phyloP scores from a whole-genome alignment of 1,139 yeast genomes.

The Saccharomyces hybrid region DNA sequence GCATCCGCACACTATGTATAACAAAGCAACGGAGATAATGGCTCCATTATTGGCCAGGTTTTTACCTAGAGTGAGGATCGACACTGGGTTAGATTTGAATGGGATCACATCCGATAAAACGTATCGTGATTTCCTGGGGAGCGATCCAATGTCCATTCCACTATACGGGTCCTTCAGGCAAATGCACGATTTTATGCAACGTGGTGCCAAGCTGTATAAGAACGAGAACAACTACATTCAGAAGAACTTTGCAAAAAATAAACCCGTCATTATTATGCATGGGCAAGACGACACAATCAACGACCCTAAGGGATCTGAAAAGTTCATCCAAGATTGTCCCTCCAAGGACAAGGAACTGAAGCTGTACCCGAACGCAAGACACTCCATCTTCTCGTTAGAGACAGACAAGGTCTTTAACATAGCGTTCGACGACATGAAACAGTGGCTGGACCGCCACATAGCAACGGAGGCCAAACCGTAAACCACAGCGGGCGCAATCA shows the following conservation, averaged over 20 bases:
- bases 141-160: slow-evolving; percentile 41
- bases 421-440: slow-evolving; percentile 17
- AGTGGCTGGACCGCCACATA: slow-evolving; percentile 17
- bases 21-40: slow-evolving; percentile 38
- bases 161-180: slow-evolving; percentile 42
- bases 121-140: slow-evolving; percentile 41
- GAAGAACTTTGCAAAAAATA: slow-evolving; percentile 39
- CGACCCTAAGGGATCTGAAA: slow-evolving; percentile 45
- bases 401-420: slow-evolving; percentile 18
- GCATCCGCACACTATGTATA: slow-evolving; percentile 54
- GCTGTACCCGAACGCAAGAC: slow-evolving; percentile 33
- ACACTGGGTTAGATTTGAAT: slow-evolving; percentile 48
- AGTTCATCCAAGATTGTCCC: slow-evolving; percentile 36
- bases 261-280: slow-evolving; percentile 46
- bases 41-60: slow-evolving; percentile 44
- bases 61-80: slow-evolving; percentile 49
- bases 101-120: slow-evolving; percentile 48
- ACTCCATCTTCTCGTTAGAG: slow-evolving; percentile 31
- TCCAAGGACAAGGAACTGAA: slow-evolving; percentile 33
- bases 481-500: background rate
- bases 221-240: slow-evolving; percentile 35
- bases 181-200: slow-evolving; percentile 53
- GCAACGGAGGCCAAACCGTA: background rate
- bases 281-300: slow-evolving; percentile 51
- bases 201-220: slow-evolving; percentile 25